Base-by-base conservation (phyloP, 1,284 basidiomycete genomes). In the Sanghuangporus sanghuang region DNA sequence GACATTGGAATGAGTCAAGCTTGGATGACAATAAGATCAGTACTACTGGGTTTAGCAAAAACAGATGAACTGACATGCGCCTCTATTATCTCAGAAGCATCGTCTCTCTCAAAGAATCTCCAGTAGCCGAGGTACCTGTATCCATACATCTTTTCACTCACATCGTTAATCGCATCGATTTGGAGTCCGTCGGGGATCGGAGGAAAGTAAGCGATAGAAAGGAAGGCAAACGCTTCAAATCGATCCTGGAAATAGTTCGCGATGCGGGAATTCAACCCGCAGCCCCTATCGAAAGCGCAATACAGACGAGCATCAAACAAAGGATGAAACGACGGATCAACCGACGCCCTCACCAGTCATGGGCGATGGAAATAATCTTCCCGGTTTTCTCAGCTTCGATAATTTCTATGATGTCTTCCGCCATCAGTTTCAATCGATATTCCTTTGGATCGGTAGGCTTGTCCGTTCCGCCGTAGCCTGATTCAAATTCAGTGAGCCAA, bases 401-500 rank as follows among this genome's bases (percentile, higher is more conserved):
- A 35, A 74, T 71, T 9, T 68, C 68, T 14, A 71, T 62, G 6
- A 73, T 58, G 50, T 74, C 71, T 3, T 61, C 59, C 11, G 67
- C 59, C 59, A 72, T 65, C 6, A 52, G 38, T 14, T 58, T 68
- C 42, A 56, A 53, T 11, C 61, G 63, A 55, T 71, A 73, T 2
- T 56, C 46, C 11, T 62, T 61, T n/a, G 65, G 50, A 46, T 72
- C 71, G 1, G 60, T 46, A 18, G 72, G 72, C 49, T 71, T 71
- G 50, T 68, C 67, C 6, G 78, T 78, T 49, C 73, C 76, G 2
- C 82, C 83, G 63, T 76, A 83, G 7, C 44, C 44, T 46, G 44
- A 7, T 7, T 46, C 44, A 18, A 18, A 18, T n/a, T 6, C 44
- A n/a, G 16, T 46, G 1, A 21, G 44, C 44, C 21, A 16, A 7